Conservation (phyloP, 192 early-diverging fungal species). For the Podila epicladia region DNA sequence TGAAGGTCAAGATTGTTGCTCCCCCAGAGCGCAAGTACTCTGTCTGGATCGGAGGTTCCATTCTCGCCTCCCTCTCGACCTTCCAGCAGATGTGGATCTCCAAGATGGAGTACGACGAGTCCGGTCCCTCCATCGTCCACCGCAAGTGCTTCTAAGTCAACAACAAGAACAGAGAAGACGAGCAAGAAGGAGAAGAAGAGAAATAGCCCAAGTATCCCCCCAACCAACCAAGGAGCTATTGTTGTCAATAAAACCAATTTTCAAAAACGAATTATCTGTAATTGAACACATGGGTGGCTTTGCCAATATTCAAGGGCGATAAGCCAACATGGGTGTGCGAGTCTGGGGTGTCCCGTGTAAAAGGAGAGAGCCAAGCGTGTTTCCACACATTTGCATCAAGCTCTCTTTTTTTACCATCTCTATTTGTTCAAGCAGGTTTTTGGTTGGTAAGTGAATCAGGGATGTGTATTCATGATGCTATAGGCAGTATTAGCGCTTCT, state of each 20-base stretch:
- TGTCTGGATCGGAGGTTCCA: constrained; percentile 99
- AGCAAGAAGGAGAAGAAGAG: not conserved
- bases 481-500: too few species aligned
- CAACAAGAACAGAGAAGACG: not conserved
- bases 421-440: too few species aligned
- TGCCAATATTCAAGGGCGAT: too few species aligned
- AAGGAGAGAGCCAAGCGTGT: too few species aligned
- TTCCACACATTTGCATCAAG: too few species aligned
- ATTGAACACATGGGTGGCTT: too few species aligned
- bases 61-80: constrained; percentile 95
- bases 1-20: constrained; percentile 98
- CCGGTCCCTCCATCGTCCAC: constrained; percentile 97
- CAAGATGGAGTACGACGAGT: constrained; percentile 99
- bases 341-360: too few species aligned
- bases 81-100: constrained; percentile 99
- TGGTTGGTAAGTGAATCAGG: too few species aligned
- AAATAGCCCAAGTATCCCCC: not conserved
- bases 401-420: too few species aligned
- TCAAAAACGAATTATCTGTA: too few species aligned
- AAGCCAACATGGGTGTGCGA: too few species aligned
- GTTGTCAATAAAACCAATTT: not conserved
- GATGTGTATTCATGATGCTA: too few species aligned
- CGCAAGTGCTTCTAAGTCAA: constrained; percentile 91
- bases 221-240: not conserved
- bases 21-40: constrained; percentile 99